Evolutionary conservation across 1,284 basidiomycete species (phyloP).

Genomic region (Irpex sp.): DNA sequence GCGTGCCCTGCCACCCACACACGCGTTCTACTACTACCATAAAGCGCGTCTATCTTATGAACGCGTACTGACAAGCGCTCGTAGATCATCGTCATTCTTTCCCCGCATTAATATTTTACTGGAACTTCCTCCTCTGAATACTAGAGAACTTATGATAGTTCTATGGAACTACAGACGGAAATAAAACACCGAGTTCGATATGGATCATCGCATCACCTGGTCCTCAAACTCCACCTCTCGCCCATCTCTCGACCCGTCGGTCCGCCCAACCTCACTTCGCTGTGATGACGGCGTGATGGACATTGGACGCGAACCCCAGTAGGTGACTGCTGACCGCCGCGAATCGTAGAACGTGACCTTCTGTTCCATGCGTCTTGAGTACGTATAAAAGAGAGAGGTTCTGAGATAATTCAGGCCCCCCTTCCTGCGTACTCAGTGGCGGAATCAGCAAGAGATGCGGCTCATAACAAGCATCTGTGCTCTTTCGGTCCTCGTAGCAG

Average conservation of each 20-base stretch:
- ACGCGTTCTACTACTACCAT: not conserved
- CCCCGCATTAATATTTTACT: too few species aligned
- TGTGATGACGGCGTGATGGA: not conserved
- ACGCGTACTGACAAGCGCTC: not conserved
- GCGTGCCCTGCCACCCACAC: not conserved
- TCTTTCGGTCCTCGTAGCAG: constrained; percentile 6
- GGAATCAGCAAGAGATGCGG: not conserved
- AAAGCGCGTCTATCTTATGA: not conserved
- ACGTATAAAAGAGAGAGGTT: not conserved
- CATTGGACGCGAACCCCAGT: too few species aligned
- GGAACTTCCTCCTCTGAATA: too few species aligned
- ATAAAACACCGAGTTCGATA: not conserved
- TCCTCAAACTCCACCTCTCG: not conserved
- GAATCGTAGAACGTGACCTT: not conserved
- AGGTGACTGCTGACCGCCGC: not conserved
- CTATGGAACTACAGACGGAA: not conserved
- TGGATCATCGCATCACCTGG: not conserved
- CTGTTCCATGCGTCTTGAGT: not conserved
- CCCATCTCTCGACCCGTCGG: not conserved
- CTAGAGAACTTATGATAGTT: not conserved
- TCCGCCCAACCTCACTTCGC: not conserved
- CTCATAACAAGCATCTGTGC: not conserved
- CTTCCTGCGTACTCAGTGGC: not conserved
- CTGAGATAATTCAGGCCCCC: not conserved
- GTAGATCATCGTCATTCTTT: not conserved